phyloP scores from a whole-genome alignment of 768 basidiomycete genomes.

The Mrakia hoshinonis region DNA sequence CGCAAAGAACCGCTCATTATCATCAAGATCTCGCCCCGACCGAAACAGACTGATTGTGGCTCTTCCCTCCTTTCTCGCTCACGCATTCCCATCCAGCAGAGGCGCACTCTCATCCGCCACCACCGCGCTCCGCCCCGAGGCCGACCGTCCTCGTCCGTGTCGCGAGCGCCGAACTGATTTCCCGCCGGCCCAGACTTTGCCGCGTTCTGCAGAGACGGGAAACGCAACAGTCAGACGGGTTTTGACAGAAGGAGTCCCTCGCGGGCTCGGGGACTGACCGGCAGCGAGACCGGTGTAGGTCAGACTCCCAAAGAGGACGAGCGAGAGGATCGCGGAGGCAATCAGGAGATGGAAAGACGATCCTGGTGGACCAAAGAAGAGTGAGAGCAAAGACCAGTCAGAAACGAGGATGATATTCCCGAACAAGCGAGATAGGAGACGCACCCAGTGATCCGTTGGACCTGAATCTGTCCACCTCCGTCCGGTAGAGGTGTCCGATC shows the following conservation, averaged over 20 bases:
- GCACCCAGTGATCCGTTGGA: not conserved
- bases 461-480: not conserved
- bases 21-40: too few relatives aligned
- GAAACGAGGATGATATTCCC: not conserved
- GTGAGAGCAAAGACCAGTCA: too few relatives aligned
- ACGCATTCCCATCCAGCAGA: too few relatives aligned
- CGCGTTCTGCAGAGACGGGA: not conserved
- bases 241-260: too few relatives aligned
- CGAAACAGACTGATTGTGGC: too few relatives aligned
- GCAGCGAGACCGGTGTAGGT: conserved; percentile 24
- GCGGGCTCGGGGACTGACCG: not conserved
- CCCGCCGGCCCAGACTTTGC: conserved; percentile 24
- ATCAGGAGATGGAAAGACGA: conserved; percentile 6
- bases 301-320: conserved; percentile 18
- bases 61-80: too few relatives aligned
- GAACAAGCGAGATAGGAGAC: not conserved
- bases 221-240: not conserved
- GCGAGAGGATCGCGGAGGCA: not conserved
- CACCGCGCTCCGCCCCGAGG: too few relatives aligned
- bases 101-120: too few relatives aligned
- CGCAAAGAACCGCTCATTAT: too few relatives aligned
- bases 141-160: too few relatives aligned
- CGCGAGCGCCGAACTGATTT: too few relatives aligned
- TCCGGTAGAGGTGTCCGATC: conserved; percentile 5
- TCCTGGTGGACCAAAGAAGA: not conserved